Evolutionary conservation across 495 filamentous ascomycete genomes (phyloP).

Genomic region (Aspergillus conjunctus): DNA sequence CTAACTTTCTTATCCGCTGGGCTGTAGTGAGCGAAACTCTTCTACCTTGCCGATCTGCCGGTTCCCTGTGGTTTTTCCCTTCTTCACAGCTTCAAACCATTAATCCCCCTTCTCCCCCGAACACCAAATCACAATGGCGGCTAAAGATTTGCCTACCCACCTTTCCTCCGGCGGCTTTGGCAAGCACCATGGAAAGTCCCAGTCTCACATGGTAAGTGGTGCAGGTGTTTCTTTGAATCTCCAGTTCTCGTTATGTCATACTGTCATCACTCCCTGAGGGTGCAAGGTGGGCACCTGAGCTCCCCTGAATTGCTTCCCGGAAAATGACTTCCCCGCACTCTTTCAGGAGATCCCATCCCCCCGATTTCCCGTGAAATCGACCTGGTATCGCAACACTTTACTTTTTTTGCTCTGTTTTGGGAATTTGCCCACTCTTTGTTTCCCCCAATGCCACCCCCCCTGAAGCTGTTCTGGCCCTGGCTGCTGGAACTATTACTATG

Average conservation of each 20-base stretch:
- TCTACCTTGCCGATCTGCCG: neutral
- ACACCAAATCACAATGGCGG: conserved; percentile 60
- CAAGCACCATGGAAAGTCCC: conserved; percentile 92
- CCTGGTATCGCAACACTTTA: too few species aligned
- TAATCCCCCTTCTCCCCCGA: conserved; percentile 2
- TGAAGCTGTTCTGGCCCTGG: too few species aligned
- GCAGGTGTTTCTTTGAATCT: neutral
- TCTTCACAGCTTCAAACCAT: conserved; percentile 14
- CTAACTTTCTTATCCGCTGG: conserved; percentile 1
- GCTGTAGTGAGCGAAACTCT: conserved; percentile 1
- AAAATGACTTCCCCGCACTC: neutral
- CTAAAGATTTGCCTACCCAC: conserved; percentile 74
- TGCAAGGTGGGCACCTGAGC: too few species aligned
- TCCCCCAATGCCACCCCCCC: too few species aligned
- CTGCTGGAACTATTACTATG: too few species aligned
- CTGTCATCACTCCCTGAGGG: too few species aligned
- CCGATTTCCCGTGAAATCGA: neutral
- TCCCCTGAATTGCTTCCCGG: neutral
- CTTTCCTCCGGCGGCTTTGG: conserved; percentile 61
- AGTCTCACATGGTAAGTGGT: conserved; percentile 89
- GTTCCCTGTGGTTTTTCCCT: neutral
- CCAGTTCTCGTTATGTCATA: too few species aligned
- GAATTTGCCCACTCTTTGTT: too few species aligned
- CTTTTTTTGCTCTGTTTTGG: too few species aligned
- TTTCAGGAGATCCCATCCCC: neutral